A percentile compares a stretch with the other conserved stretches of the same genome.
phyloP scores from a whole-genome alignment of 2,329 filamentous ascomycete genomes.

The Neofusicoccum umdonicola region DNA sequence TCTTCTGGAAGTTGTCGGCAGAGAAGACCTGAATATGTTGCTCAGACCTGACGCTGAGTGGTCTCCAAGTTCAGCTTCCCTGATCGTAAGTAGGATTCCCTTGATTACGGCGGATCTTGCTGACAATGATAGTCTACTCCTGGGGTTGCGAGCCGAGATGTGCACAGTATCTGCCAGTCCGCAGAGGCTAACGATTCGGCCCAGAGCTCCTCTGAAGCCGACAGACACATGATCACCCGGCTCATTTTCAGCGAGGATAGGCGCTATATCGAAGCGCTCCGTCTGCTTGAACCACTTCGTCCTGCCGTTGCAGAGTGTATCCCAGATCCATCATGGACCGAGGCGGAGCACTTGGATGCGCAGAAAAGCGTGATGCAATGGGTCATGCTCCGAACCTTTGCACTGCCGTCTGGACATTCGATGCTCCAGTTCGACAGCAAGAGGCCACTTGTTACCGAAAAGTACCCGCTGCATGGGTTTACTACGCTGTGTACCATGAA shows the following conservation, averaged over 20 bases:
- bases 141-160: conserved; percentile 54
- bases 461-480: conserved; percentile 85
- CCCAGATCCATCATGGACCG: conserved; percentile 73
- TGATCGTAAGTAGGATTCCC: not conserved
- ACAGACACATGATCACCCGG: conserved; percentile 76
- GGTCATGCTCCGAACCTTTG: conserved; percentile 81
- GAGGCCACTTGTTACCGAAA: conserved; percentile 86
- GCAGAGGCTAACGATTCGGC: conserved; percentile 63
- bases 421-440: conserved; percentile 86
- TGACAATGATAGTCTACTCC: not conserved
- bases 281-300: conserved; percentile 80
- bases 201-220: conserved; percentile 78
- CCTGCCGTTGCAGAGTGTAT: conserved; percentile 75
- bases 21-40: conserved; percentile 74
- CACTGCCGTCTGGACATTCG: conserved; percentile 81
- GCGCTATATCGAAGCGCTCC: conserved; percentile 80
- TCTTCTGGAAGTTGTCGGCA: conserved; percentile 72
- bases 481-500: conserved; percentile 89
- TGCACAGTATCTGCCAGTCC: conserved; percentile 71
- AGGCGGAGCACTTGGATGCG: conserved; percentile 83
- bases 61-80: conserved; percentile 27
- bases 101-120: not conserved
- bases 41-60: conserved; percentile 50
- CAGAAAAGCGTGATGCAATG: conserved; percentile 88
- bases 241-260: conserved; percentile 90